phyloP scores from a whole-genome alignment of 495 filamentous ascomycete genomes.

The Melanomma pulvis-pyrius region DNA sequence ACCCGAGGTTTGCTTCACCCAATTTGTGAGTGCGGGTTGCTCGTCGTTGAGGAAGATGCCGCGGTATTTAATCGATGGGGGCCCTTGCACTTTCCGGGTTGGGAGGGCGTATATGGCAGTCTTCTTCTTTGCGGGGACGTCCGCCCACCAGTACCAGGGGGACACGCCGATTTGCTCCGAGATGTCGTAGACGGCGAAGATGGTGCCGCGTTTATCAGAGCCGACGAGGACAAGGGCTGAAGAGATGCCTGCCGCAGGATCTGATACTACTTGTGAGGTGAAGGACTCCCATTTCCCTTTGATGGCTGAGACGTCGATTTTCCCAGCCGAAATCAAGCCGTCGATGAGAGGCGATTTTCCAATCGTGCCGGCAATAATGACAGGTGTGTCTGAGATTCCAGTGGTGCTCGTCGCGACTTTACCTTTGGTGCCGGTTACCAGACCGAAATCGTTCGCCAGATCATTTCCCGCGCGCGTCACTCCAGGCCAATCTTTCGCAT shows the following conservation, averaged over 20 bases:
- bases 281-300: slow-evolving; percentile 73
- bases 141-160: slow-evolving; percentile 78
- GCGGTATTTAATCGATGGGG: slow-evolving; percentile 71
- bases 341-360: slow-evolving; percentile 65
- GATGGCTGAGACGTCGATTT: slow-evolving; percentile 58
- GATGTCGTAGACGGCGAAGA: slow-evolving; percentile 73
- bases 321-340: slow-evolving; percentile 54
- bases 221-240: slow-evolving; percentile 68
- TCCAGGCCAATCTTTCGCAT: slow-evolving; percentile 33
- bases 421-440: slow-evolving; percentile 34
- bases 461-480: slow-evolving; percentile 31
- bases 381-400: slow-evolving; percentile 8
- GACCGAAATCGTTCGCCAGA: slow-evolving; percentile 33
- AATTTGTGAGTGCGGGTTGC: slow-evolving; percentile 69
- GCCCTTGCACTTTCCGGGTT: slow-evolving; percentile 57
- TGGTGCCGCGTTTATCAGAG: slow-evolving; percentile 67
- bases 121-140: slow-evolving; percentile 61
- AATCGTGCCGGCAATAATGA: slow-evolving; percentile 69
- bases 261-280: slow-evolving; percentile 58
- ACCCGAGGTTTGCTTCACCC: slow-evolving; percentile 60
- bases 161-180: slow-evolving; percentile 78
- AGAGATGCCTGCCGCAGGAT: slow-evolving; percentile 59
- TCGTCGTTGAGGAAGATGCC: slow-evolving; percentile 82
- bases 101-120: slow-evolving; percentile 58
- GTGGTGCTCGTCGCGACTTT: slow-evolving; percentile 20